phyloP scores from a whole-genome alignment of 495 filamentous ascomycete species.

The Evernia prunastri region DNA sequence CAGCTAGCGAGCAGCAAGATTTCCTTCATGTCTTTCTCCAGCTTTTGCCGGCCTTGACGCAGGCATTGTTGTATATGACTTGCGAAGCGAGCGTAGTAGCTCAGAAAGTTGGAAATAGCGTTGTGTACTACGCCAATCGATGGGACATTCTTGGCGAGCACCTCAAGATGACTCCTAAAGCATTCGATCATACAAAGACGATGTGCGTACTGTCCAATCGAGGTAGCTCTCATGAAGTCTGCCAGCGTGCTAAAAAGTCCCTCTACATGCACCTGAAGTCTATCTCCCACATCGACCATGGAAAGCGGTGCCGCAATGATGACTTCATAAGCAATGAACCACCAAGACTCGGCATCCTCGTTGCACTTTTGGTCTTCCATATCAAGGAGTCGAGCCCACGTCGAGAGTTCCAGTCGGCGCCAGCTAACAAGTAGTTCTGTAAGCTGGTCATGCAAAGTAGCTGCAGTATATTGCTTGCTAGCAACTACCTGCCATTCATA shows the following conservation, averaged over 20 bases:
- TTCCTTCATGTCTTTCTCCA: slow-evolving; percentile 84
- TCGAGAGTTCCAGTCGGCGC: slow-evolving; percentile 83
- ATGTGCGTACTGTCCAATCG: slow-evolving; percentile 69
- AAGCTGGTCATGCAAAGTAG: slow-evolving; percentile 62
- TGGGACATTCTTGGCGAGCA: slow-evolving; percentile 50
- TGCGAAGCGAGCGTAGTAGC: slow-evolving; percentile 63
- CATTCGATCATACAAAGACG: slow-evolving; percentile 66
- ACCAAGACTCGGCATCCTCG: slow-evolving; percentile 80
- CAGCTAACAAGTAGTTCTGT: slow-evolving; percentile 73
- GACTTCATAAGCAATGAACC: slow-evolving; percentile 90
- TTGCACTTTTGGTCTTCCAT: slow-evolving; percentile 68
- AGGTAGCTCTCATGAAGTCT: slow-evolving; percentile 65
- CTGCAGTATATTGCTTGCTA: slow-evolving; percentile 66
- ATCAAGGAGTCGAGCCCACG: slow-evolving; percentile 87
- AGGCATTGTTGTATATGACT: slow-evolving; percentile 55
- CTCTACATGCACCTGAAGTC: slow-evolving; percentile 55
- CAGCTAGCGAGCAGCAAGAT: slow-evolving; percentile 84
- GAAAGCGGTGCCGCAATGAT: slow-evolving; percentile 69
- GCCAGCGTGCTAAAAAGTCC: slow-evolving; percentile 65
- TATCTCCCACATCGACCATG: slow-evolving; percentile 44
- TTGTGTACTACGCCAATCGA: slow-evolving; percentile 46
- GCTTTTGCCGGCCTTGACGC: slow-evolving; percentile 50
- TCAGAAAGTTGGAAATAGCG: slow-evolving; percentile 70
- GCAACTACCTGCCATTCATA: slow-evolving; percentile 93
- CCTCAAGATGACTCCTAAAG: slow-evolving; percentile 53